Evolutionary conservation across 1,139 yeast genomes (phyloP).

Genomic region (Pneumocystis carinii): DNA sequence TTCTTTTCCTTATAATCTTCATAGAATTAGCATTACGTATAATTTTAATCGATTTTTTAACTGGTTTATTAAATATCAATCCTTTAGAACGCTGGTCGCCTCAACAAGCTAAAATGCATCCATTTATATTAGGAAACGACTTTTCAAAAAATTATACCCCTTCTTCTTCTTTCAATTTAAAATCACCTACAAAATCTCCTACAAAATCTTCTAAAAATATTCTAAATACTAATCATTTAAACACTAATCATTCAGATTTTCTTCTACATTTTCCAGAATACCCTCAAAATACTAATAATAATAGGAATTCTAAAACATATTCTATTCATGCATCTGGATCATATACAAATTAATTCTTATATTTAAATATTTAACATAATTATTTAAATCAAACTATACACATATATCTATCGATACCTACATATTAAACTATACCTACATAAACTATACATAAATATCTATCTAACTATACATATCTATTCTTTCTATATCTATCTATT

Average conservation of each 20-base stretch:
- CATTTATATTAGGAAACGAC: conserved; percentile 48
- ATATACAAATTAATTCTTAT: background rate
- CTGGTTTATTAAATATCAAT: conserved; percentile 64
- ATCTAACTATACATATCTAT: too few species aligned
- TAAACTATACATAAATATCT: too few species aligned
- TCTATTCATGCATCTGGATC: background rate
- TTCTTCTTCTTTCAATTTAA: conserved; percentile 11
- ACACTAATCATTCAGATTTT: too few species aligned
- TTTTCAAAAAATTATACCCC: conserved; percentile 23
- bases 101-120: conserved; percentile 85
- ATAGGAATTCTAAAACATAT: background rate
- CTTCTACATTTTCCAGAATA: background rate
- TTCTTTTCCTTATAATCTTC: conserved; percentile 22
- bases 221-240: background rate
- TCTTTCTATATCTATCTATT: too few species aligned
- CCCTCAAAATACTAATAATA: background rate
- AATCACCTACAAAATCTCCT: background rate
- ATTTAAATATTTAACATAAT: too few species aligned
- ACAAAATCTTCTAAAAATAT: background rate
- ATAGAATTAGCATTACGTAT: conserved; percentile 56
- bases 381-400: too few species aligned
- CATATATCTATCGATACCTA: too few species aligned
- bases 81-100: conserved; percentile 96
- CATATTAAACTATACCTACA: too few species aligned
- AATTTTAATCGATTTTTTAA: conserved; percentile 60